phyloP scores from a whole-genome alignment of 345 rosid species.

The Pelargonium nanum region DNA sequence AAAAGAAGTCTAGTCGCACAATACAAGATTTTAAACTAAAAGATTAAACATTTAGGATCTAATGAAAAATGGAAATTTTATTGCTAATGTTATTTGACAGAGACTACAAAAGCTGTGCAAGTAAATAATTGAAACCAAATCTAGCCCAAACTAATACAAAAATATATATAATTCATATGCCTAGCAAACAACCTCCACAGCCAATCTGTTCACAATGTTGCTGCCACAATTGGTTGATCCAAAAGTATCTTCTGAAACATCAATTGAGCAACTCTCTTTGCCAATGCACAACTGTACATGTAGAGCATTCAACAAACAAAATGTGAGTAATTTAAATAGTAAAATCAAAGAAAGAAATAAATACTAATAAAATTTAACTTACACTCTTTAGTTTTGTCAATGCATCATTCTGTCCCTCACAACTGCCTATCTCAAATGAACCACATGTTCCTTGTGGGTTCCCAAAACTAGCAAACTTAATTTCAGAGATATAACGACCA shows the following conservation, averaged over 20 bases:
- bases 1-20: too few relatives aligned
- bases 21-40: too few relatives aligned
- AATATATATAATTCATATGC: too few relatives aligned
- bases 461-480: slow-evolving; percentile 41
- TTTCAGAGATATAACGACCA: slow-evolving; percentile 11
- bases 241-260: slow-evolving; percentile 18
- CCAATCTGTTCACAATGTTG: slow-evolving; percentile 6
- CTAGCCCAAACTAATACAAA: too few relatives aligned
- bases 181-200: slow-evolving; percentile 27
- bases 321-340: background rate
- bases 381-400: slow-evolving; percentile 2
- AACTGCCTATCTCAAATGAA: slow-evolving; percentile 11
- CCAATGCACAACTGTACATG: slow-evolving; percentile 22
- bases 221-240: slow-evolving; percentile 17
- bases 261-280: slow-evolving; percentile 13
- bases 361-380: background rate
- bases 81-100: too few relatives aligned
- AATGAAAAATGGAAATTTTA: too few relatives aligned
- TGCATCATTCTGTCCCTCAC: slow-evolving; percentile 9
- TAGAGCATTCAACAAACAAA: background rate
- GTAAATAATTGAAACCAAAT: too few relatives aligned
- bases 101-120: too few relatives aligned
- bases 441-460: slow-evolving; percentile 23
- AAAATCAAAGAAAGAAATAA: background rate
- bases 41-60: too few relatives aligned